A percentile compares a stretch with the other conserved stretches of the same genome.
These are phyloP conservation scores for Metschnikowia sp. DNA, from an alignment of 805 yeast genomes.

Conservation along the genomic window DNA sequence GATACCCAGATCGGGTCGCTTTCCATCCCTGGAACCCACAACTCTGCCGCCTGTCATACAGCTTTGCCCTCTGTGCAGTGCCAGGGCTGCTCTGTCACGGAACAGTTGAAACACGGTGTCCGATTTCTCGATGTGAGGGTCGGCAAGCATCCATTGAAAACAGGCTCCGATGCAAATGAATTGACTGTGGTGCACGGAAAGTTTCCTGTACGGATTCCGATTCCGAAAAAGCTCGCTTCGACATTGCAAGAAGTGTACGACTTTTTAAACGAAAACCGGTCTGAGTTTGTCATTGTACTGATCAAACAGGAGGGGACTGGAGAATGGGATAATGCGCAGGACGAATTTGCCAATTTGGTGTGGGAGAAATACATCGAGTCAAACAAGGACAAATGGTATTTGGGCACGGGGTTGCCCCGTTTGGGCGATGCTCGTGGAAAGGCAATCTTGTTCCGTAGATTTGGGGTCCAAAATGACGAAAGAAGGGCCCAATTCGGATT, in stretches of 20 bases:
- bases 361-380: constrained; percentile 55
- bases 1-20: constrained; percentile 49
- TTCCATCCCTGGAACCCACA: constrained; percentile 83
- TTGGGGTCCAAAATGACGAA: constrained; percentile 54
- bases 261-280: constrained; percentile 48
- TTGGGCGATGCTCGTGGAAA: constrained; percentile 66
- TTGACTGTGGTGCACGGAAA: constrained; percentile 71
- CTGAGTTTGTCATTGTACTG: constrained; percentile 65
- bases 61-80: constrained; percentile 77
- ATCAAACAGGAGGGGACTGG: constrained; percentile 73
- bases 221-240: constrained; percentile 50
- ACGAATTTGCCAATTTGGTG: constrained; percentile 61
- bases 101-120: constrained; percentile 70
- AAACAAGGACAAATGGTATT: constrained; percentile 56
- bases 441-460: constrained; percentile 63
- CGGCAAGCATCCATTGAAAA: constrained; percentile 53
- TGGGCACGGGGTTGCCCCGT: constrained; percentile 53
- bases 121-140: constrained; percentile 68
- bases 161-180: constrained; percentile 49
- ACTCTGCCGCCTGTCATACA: constrained; percentile 67
- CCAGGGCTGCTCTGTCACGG: constrained; percentile 57
- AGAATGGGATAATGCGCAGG: constrained; percentile 57
- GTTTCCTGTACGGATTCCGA: constrained; percentile 65
- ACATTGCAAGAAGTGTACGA: constrained; percentile 56
- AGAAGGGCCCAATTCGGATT: constrained; percentile 52